Base-by-base conservation (phyloP, 768 basidiomycete genomes). In the Trichaptum fuscoviolaceum region DNA sequence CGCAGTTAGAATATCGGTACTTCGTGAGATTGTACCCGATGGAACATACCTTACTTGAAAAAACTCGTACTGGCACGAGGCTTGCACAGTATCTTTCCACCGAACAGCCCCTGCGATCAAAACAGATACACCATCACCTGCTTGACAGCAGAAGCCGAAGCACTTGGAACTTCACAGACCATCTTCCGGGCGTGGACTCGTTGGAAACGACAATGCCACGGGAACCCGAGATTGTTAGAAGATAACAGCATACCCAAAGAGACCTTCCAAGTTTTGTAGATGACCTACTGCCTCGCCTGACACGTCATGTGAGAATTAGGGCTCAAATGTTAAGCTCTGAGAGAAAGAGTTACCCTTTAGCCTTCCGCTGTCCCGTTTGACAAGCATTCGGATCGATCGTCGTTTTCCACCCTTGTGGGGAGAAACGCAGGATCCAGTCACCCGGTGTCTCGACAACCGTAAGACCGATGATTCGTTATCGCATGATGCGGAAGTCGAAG, bases 321-420 rank as follows among this genome's bases (percentile, higher is more conserved):
- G 42, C 42, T 12, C 42, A 12, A 52, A 52, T 20, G 42, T 52
- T 52, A 52, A 52, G 42, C 42, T 52, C 42, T 52, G 42, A 52
- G 42, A 52, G 42, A 52, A 52, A 52, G 42, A 52, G 42, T 52
- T 52, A 52, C 42, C 42, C 42, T 52, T 52, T 52, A 52, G 42
- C 42, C 42, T 52, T 52, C 42, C 42, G 42, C 42, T 52, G 42
- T 52, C 42, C 15, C 42, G 15, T 52, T 52, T 52, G 42, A 52
- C 42, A 52, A 52, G 42, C 20, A 4, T 52, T 52, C 42, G 42
- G 42, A 52, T 52, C 42, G 42, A 52, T 52, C 42, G 42, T 52
- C 42, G 42, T 12, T 6, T 52, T 20, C n/a, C 42, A 52, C 15
- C 42, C 20, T 6, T 52, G 42, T 52, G 42, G 42, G 42, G 42